Evolutionary conservation across 2,329 filamentous ascomycete species (phyloP), one percentile per base, ranked within the genome.

Genomic region (Neofusicoccum parvum): DNA sequence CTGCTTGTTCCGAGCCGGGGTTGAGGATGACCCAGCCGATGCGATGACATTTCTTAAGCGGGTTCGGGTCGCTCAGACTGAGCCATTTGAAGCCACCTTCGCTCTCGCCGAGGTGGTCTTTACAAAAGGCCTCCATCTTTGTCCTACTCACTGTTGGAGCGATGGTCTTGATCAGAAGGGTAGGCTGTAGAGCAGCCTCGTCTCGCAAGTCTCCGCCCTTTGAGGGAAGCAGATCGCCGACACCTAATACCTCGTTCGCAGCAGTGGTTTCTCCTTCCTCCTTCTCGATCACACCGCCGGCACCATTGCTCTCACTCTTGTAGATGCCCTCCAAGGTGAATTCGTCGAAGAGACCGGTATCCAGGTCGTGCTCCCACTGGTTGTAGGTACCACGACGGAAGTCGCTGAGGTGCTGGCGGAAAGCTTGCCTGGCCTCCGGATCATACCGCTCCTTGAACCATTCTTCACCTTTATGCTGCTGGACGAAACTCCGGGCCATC

Each of bases 21-120:
- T 98, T 91, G 10, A 99, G 85, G 86, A 98, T 95, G 67, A 99
- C 96, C 94, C 96, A 99, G 23, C 95, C 95, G 78, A 99, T 98
- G 23, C 95, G 90, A 75, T 99, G 95, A 74, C 94, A 99, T 69
- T 96, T 91, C 81, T 99, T 99, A 73, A 92, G 90, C 1, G 95
- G 95, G 74, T 99, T 99, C 0, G 95, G 95, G 72, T 99, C 95
- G 70, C 94, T 97, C 58, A 99, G 85, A 39, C 94, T 98, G 5
- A 99, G 84, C 89, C 94, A 98, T 75, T 94, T 96, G 81, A 95
- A 97, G 2, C 94, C 94, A 62, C 94, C 94, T 69, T 95, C 90
- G 53, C 89, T 90, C 72, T 97, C 94, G 14, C 94, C 94, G 3
- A 98, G 86, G 75, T 97, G 91, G 77, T 97, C 94, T 74, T 93